These are phyloP conservation scores for Microcera coccophila DNA, from an alignment of 2,329 filamentous ascomycete genomes.

Conservation along the genomic window DNA sequence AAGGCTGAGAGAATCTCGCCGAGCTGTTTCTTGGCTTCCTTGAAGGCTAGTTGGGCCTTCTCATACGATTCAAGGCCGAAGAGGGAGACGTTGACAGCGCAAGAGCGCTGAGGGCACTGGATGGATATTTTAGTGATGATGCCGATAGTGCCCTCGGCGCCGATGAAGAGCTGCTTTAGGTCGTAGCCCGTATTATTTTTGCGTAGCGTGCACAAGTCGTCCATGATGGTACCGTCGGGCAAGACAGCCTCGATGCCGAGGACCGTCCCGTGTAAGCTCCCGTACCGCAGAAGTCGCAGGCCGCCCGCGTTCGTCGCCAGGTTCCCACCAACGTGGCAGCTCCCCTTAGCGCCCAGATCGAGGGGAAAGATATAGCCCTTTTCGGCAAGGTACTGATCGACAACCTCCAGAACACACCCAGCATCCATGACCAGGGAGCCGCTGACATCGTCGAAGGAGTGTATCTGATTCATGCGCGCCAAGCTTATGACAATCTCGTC, in stretches of 20 bases:
- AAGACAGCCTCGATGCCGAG: constrained; percentile 91
- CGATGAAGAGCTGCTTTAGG: constrained; percentile 93
- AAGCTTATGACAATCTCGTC: constrained; percentile 96
- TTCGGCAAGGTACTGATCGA: constrained; percentile 80
- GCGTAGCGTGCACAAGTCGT: constrained; percentile 80
- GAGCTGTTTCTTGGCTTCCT: constrained; percentile 82
- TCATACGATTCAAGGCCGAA: constrained; percentile 89
- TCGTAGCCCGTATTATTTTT: constrained; percentile 99
- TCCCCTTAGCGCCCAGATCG: constrained; percentile 96
- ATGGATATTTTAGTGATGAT: constrained; percentile 90
- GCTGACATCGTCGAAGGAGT: constrained; percentile 88
- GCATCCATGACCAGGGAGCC: constrained; percentile 88
- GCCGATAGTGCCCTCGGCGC: constrained; percentile 89
- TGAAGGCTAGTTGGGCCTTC: constrained; percentile 80
- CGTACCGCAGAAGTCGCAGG: constrained; percentile 83
- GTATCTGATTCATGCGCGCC: constrained; percentile 83
- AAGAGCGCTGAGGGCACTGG: constrained; percentile 79
- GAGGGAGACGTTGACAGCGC: constrained; percentile 90
- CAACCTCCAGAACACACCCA: constrained; percentile 84
- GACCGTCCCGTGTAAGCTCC: constrained; percentile 88
- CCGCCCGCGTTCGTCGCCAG: constrained; percentile 95
- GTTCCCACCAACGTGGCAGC: constrained; percentile 94
- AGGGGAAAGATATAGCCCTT: constrained; percentile 87
- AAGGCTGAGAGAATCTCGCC: constrained; percentile 96
- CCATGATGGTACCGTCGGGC: constrained; percentile 85